Conservation (phyloP, 2,329 filamentous ascomycete genomes). For the Metarhizium sp. region DNA sequence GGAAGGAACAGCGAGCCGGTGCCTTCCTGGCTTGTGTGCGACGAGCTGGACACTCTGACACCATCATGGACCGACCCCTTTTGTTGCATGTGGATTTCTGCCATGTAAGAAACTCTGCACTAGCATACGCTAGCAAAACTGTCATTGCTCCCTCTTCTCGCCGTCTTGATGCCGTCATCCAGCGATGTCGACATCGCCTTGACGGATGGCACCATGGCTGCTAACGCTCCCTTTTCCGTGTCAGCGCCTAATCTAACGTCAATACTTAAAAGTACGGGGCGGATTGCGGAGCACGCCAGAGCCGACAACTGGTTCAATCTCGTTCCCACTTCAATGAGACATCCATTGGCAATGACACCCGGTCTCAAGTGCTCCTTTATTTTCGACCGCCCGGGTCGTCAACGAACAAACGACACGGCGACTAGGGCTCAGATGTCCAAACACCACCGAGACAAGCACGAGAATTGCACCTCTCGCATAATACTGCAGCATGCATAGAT, state of each 20-base stretch:
- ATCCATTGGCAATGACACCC: too few species aligned
- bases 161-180: background rate
- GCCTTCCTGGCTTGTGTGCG: background rate
- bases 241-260: too few species aligned
- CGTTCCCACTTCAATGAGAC: too few species aligned
- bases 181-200: slow-evolving; percentile 7
- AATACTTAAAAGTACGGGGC: too few species aligned
- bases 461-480: background rate
- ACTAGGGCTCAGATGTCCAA: background rate
- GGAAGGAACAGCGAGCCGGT: background rate
- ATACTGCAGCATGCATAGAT: background rate
- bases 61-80: background rate
- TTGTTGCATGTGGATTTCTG: background rate
- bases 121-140: background rate
- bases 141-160: background rate
- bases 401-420: too few species aligned
- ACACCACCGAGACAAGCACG: background rate
- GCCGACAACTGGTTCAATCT: too few species aligned
- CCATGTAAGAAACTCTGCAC: background rate
- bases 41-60: background rate
- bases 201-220: slow-evolving; percentile 5
- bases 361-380: too few species aligned
- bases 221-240: too few species aligned
- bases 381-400: too few species aligned
- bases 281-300: too few species aligned